Base-by-base conservation (phyloP, 306 rosid genomes). In the Lagenaria siceraria region DNA sequence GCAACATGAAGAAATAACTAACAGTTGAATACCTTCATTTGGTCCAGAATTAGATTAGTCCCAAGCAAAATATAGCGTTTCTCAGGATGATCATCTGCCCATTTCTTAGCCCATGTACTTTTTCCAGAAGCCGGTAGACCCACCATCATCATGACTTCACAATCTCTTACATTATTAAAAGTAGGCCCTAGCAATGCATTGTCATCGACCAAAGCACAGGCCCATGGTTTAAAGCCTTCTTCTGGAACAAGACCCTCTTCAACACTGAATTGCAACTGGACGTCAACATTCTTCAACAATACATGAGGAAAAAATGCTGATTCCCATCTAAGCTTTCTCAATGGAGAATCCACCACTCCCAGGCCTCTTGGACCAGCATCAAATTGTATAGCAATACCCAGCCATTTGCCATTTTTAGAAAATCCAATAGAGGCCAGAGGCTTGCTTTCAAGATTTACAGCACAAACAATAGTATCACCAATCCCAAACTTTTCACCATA, bases 91-190 rank as follows among this genome's bases (percentile, higher is more conserved):
- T 85, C 82, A 69, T 77, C 84, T 54, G 61, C 81, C 89, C 89
- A 86, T 66, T 80, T 86, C 76, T 85, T 87, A 6, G 92, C 95
- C 92, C 92, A 88, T 3, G 90, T 88, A 79, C 85, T 90, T 79
- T 90, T 90, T 6, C 92, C 92, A 0, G 89, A 88, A 17, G 89
- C 90, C 36, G 90, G 90, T 48, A 87, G 76, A 11, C 89, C 91
- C 78, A 87, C 90, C 87, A 87, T 77, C 90, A 87, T 86, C 48
- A 84, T 85, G 80, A 87, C 78, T 80, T 87, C 94, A 87, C 90
- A 86, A 38, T 78, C 81, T 54, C 78, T 79, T 15, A 58, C 54
- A 18, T 83, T 79, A 75, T 80, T 73, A 64, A 81, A 76, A 3
- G 71, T 0, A 51, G 94, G 89, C 64, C 91, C 91, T 64, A 78